Base-by-base conservation (phyloP, 495 filamentous ascomycete species). In the Tuber umbilicatum region DNA sequence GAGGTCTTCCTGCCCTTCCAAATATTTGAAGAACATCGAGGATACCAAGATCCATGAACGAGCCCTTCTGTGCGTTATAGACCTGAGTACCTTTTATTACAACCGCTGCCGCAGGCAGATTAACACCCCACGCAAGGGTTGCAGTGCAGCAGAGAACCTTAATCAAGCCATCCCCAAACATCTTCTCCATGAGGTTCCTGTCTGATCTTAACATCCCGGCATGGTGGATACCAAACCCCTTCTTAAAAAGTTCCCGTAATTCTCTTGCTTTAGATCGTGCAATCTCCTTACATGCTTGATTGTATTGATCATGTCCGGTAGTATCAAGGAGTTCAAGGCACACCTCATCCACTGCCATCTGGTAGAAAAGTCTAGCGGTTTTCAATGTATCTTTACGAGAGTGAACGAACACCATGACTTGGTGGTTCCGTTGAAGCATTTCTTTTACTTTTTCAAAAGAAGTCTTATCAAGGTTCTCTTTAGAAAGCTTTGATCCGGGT, bases 381-480 rank as follows among this genome's bases (percentile, higher is more conserved):
- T 89, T 87, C 60, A 97, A 87, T 1, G 95, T 99, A 80, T 99
- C 96, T 83, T 96, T 95, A 37, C 95, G 88, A 3, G 94, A 97
- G 82, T 99, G 95, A 3, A 99, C 95, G 84, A 99, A 99, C 0
- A 99, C 94, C 95, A 99, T 99, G 71, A 98, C 89, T 81, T 99
- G 95, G 78, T 99, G 94, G 16, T 91, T 93, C 73, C 86, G 85
- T 79, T 91, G 88, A 16, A 98, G 86, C 95, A 97, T 97, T 67
- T 91, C 91, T 73, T 89, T 90, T n/a, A 97, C 94, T 83, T 99
- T 99, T 75, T 97, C 93, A 82, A 93, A 98, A 0, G 93, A 89
- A 19, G 91, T 90, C 40, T 85, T 85, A 80, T 99, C 95, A 72
- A 99, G 84, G 74, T 97, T 97, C 42, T 97, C 96, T 67, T 91